A percentile compares a stretch with the other conserved stretches of the same genome.
phyloP scores from a whole-genome alignment of 306 rosid genomes.

The Malus orientalis region DNA sequence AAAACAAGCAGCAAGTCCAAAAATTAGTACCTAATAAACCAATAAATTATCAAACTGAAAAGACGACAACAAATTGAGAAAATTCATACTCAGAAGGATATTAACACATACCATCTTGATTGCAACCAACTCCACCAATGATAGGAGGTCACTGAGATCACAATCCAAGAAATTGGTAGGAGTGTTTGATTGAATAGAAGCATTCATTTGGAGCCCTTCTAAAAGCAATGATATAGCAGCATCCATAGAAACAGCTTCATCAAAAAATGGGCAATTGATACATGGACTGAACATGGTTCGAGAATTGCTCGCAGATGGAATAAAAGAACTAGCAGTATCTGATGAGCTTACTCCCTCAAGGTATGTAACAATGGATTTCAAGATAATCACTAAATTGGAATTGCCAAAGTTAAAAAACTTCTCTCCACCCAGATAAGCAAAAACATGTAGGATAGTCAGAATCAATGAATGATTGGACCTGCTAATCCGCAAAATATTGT shows the following conservation, averaged over 20 bases:
- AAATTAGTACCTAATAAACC: not conserved
- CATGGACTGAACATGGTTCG: slow-evolving; percentile 29
- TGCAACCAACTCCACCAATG: slow-evolving; percentile 78
- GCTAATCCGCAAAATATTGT: slow-evolving; percentile 41
- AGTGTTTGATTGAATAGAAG: slow-evolving; percentile 21
- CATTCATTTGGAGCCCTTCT: slow-evolving; percentile 31
- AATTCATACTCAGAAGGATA: not conserved
- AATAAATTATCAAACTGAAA: not conserved
- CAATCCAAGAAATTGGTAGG: slow-evolving; percentile 20
- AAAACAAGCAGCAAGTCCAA: slow-evolving; percentile 12
- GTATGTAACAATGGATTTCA: slow-evolving; percentile 58
- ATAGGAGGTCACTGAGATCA: slow-evolving; percentile 43
- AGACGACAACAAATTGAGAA: not conserved
- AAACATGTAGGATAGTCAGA: slow-evolving; percentile 61
- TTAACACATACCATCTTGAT: slow-evolving; percentile 44
- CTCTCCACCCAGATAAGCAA: slow-evolving; percentile 63
- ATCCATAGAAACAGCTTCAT: slow-evolving; percentile 48
- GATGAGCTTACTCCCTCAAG: slow-evolving; percentile 45
- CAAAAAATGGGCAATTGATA: slow-evolving; percentile 54
- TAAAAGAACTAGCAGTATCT: slow-evolving; percentile 25
- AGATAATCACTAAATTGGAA: slow-evolving; percentile 36
- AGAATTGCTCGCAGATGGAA: slow-evolving; percentile 29
- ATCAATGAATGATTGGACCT: slow-evolving; percentile 35
- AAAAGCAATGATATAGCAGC: slow-evolving; percentile 44
- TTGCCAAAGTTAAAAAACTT: slow-evolving; percentile 34